Evolutionary conservation across 2,329 filamentous ascomycete species (phyloP).

Genomic region (Eutypella sp.): DNA sequence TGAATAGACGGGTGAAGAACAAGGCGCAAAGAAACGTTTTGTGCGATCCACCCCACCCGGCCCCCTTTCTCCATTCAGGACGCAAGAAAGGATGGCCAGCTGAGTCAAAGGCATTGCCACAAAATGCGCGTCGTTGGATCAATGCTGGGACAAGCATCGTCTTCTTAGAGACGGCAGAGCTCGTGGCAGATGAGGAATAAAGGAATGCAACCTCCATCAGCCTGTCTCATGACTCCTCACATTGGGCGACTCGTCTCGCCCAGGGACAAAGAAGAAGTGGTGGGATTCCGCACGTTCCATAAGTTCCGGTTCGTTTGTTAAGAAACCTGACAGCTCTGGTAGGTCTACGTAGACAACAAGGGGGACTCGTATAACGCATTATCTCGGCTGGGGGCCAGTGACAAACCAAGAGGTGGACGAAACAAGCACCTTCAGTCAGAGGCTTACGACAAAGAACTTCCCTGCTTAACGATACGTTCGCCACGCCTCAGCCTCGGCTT

Average conservation of each 20-base stretch:
- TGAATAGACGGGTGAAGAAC: slow-evolving; percentile 12
- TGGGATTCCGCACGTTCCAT: no score
- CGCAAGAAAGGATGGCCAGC: slow-evolving; percentile 7
- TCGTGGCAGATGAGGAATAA: slow-evolving; percentile 9
- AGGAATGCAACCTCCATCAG: no score
- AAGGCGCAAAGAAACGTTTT: slow-evolving; percentile 6
- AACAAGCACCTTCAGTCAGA: no score
- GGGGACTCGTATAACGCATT: background rate
- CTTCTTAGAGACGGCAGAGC: slow-evolving; percentile 4
- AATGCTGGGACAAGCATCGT: slow-evolving; percentile 4
- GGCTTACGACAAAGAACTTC: background rate
- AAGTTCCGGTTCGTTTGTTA: slow-evolving; percentile 4
- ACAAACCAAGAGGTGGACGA: no score
- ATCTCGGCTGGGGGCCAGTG: background rate
- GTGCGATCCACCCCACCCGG: slow-evolving; percentile 9
- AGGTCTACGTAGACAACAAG: no score
- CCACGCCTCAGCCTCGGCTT: background rate
- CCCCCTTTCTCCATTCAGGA: slow-evolving; percentile 9
- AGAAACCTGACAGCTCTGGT: no score
- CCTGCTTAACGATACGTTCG: background rate
- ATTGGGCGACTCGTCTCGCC: slow-evolving; percentile 4
- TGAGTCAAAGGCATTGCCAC: slow-evolving; percentile 15
- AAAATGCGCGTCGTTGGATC: slow-evolving; percentile 3
- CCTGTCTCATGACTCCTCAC: background rate
- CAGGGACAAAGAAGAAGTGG: slow-evolving; percentile 8